Evolutionary conservation across 176 grass and related monocot species (phyloP).

Genomic region (Hsuehochloa calcarea): DNA sequence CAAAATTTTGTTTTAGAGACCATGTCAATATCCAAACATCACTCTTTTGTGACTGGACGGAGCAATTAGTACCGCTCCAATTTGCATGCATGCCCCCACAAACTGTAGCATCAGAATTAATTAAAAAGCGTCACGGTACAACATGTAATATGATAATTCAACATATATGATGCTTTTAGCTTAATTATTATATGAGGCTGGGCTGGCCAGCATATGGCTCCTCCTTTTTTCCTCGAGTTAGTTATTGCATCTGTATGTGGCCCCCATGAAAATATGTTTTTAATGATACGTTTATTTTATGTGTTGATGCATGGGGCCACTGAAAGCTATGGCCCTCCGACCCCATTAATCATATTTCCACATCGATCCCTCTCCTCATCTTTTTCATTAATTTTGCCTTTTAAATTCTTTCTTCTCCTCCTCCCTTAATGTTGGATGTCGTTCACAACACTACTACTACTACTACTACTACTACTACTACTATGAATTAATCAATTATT

Average conservation of each 20-base stretch:
- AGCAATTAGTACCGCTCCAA: background rate
- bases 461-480: background rate
- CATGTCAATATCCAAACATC: no score
- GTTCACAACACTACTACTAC: background rate
- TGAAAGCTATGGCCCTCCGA: constrained; percentile 54
- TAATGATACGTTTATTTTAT: constrained; percentile 7
- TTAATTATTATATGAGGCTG: constrained; percentile 10
- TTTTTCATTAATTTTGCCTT: background rate
- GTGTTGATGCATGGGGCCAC: constrained; percentile 27
- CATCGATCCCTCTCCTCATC: background rate
- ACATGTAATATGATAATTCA: constrained; percentile 26
- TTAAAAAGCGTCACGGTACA: background rate
- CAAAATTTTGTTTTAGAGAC: no score
- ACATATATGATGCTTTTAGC: background rate
- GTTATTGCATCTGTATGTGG: constrained; percentile 37
- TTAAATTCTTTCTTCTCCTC: background rate
- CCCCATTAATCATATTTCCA: constrained; percentile 41
- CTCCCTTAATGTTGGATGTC: background rate
- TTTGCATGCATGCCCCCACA: constrained; percentile 10
- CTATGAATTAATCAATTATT: background rate
- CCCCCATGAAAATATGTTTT: background rate
- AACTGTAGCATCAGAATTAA: constrained; percentile 15
- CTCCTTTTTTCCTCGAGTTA: constrained; percentile 22
- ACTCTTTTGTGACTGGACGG: no score
- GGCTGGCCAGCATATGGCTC: background rate